Evolutionary conservation across 2,329 filamentous ascomycete genomes (phyloP), one percentile per base, ranked within the genome.

Genomic region (Ophiostoma angusticollis): DNA sequence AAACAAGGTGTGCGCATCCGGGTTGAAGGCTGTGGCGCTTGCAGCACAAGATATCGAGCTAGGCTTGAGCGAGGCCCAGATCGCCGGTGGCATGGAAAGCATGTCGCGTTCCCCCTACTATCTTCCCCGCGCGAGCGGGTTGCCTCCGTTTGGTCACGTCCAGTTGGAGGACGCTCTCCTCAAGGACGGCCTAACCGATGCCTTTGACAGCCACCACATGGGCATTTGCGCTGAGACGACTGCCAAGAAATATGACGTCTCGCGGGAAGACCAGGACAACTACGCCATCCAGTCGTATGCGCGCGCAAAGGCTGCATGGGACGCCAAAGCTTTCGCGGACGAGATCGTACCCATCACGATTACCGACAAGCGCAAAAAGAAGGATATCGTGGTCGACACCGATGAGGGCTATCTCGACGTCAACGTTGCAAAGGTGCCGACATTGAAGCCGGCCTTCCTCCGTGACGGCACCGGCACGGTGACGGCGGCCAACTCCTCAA

Each of bases 161-260:
- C 82, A 82, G 60, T 65, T 94, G 60, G 81, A 93, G 58, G 91
- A 98, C 54, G 91, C 89, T 0, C 63, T 98, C 52, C 81, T 96
- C 56, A 91, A 91, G 59, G 91, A 98, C 54, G 91, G 91, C 1
- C 63, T 98, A 45, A 94, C 85, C 67, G 91, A 98, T 56, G 89
- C 94, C 12, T 98, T 95, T 61, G 86, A 93, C 58, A 75, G 94
- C 56, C 82, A 95, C 54, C 91, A 96, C 62, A 98, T 98, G 91
- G 91, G 91, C 31, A 86, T 91, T 51, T 98, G 91, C 56, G 87
- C 87, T 13, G 91, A 98, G 65, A 84, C 80, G 49, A 95, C 89
- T 2, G 91, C 84, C 34, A 94, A 93, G 68, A 89, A 87, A 52
- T 73, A 84, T 59, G 65, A 72, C 1, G 73, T 98, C 46, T 79